These are phyloP conservation scores for Gleditsia sinensis DNA, from an alignment of 306 rosid genomes.

Conservation along the genomic window DNA sequence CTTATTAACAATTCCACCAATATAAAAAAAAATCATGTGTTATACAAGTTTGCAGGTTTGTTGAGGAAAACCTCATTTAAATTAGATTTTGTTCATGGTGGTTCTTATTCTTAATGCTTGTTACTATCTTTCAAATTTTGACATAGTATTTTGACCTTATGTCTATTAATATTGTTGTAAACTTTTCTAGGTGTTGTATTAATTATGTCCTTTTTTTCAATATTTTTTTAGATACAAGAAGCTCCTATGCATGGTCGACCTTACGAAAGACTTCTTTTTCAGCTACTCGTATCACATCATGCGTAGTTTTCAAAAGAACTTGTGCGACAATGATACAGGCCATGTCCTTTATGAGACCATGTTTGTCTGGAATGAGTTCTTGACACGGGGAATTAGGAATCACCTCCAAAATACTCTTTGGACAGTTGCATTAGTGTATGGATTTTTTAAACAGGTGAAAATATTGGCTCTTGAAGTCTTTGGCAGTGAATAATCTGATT, in stretches of 20 bases:
- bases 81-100: neutral
- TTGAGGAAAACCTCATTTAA: neutral
- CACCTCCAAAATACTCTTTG: constrained; percentile 72
- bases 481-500: constrained; percentile 2
- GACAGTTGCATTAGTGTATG: constrained; percentile 95
- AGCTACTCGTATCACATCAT: constrained; percentile 92
- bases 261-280: constrained; percentile 95
- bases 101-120: constrained; percentile 13
- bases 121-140: neutral
- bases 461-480: neutral
- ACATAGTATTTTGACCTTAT: neutral
- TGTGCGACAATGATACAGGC: constrained; percentile 62
- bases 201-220: neutral
- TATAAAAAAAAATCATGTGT: neutral
- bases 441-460: constrained; percentile 91
- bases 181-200: neutral
- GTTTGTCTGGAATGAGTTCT: constrained; percentile 97
- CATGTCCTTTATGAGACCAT: constrained; percentile 70
- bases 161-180: constrained; percentile 13
- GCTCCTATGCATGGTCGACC: constrained; percentile 91
- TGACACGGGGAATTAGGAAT: constrained; percentile 80
- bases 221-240: constrained; percentile 94
- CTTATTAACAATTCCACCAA: neutral
- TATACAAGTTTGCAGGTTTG: neutral
- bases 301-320: constrained; percentile 85